Conservation (phyloP, 352 stramenopile species). For the Phytophthora gonapodyides region DNA sequence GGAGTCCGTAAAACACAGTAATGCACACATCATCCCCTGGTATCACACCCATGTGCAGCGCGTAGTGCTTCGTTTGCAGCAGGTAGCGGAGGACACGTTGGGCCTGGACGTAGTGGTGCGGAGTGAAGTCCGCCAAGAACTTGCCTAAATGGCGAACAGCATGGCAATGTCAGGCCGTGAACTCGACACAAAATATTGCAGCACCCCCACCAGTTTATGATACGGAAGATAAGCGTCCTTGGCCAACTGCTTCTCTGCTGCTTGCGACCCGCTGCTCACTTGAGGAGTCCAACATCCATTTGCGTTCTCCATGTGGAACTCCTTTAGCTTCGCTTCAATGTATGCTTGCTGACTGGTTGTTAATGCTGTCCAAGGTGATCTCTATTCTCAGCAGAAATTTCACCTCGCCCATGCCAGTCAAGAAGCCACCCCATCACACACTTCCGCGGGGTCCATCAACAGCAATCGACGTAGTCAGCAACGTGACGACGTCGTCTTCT, state of each 20-base stretch:
- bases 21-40: neutral
- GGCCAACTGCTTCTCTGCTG: neutral
- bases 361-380: slow-evolving; percentile 5
- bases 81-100: neutral
- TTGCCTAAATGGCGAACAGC: neutral
- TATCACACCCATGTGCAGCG: neutral
- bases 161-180: slow-evolving; percentile 8
- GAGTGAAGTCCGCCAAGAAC: neutral
- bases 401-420: slow-evolving; percentile 24
- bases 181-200: slow-evolving; percentile 9
- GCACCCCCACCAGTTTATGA: too few relatives aligned
- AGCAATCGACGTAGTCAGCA: slow-evolving; percentile 21
- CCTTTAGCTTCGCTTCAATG: slow-evolving; percentile 13
- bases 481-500: slow-evolving; percentile 2
- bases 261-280: slow-evolving; percentile 2
- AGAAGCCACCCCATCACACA: neutral
- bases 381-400: slow-evolving; percentile 15
- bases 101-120: neutral
- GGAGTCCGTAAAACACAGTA: neutral
- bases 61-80: slow-evolving; percentile 3
- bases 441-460: slow-evolving; percentile 2
- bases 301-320: neutral
- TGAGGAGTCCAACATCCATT: slow-evolving; percentile 11
- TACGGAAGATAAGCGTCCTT: neutral
- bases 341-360: slow-evolving; percentile 7